Conservation (phyloP, 371 early-diverging fungal species). For the Haplosporangium sp. region DNA sequence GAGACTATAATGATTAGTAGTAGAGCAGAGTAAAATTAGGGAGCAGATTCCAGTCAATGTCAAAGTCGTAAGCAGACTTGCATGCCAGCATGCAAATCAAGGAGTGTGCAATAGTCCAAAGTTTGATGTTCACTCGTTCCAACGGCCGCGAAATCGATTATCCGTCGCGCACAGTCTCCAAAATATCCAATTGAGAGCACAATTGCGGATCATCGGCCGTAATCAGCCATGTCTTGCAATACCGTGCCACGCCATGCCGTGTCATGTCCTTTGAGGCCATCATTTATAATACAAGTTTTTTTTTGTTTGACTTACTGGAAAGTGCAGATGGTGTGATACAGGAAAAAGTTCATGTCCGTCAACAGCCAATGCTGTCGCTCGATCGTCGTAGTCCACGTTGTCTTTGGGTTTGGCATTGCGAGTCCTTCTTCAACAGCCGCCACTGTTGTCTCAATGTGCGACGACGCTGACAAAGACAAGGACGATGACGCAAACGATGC, state of each 20-base stretch:
- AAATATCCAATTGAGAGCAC: background rate
- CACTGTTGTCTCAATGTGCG: background rate
- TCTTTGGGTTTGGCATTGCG: constrained; percentile 1
- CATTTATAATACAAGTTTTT: background rate
- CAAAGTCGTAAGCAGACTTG: too few relatives aligned
- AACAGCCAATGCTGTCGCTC: constrained; percentile 48
- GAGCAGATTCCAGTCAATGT: too few relatives aligned
- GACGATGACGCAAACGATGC: too few relatives aligned
- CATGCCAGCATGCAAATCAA: background rate
- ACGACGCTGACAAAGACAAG: background rate
- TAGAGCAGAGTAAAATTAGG: background rate
- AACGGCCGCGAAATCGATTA: background rate
- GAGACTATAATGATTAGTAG: constrained; percentile 14
- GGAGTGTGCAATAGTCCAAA: background rate
- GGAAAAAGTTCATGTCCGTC: constrained; percentile 54
- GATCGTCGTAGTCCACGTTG: constrained; percentile 22
- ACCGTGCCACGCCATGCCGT: too few relatives aligned
- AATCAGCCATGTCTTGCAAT: too few relatives aligned
- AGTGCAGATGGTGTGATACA: constrained; percentile 54
- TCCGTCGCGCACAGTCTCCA: constrained; percentile 8
- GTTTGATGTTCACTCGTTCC: background rate
- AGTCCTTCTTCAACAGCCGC: background rate
- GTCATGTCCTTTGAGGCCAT: too few relatives aligned
- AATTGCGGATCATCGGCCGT: background rate
- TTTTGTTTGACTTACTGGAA: constrained; percentile 48